Conservation (phyloP, 2,329 filamentous ascomycete species). For the Penicillium sumatraense region DNA sequence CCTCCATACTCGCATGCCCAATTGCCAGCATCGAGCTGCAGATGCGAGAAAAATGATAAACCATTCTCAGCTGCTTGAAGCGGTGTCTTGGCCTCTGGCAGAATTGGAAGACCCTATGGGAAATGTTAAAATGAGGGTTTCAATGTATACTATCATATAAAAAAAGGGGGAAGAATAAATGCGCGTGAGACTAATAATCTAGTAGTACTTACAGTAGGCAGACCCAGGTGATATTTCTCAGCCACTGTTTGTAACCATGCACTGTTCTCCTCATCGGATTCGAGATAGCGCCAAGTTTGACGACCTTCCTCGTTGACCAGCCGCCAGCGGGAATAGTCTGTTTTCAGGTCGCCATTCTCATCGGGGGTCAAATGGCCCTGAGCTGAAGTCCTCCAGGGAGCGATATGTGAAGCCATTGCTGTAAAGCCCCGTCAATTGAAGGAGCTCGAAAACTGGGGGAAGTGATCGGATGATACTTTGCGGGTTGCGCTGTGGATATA, state of each 20-base stretch:
- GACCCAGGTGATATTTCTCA: slow-evolving; percentile 86
- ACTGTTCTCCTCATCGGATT: slow-evolving; percentile 69
- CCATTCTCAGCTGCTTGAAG: slow-evolving; percentile 81
- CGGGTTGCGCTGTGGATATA: slow-evolving; percentile 16
- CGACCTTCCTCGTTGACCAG: slow-evolving; percentile 79
- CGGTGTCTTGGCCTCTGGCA: slow-evolving; percentile 72
- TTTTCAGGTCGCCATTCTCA: slow-evolving; percentile 56
- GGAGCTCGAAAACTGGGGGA: neutral
- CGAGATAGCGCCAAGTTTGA: slow-evolving; percentile 92
- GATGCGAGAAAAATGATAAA: slow-evolving; percentile 82
- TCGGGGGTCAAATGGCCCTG: slow-evolving; percentile 41
- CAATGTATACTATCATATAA: too few species aligned
- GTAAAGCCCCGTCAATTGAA: slow-evolving; percentile 5
- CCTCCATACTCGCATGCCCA: slow-evolving; percentile 99
- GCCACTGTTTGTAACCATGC: slow-evolving; percentile 84
- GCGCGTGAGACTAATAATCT: too few species aligned
- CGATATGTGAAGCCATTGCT: slow-evolving; percentile 36
- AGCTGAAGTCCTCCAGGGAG: slow-evolving; percentile 38
- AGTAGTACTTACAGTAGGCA: slow-evolving; percentile 68
- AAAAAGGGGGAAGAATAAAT: too few species aligned
- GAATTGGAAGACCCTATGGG: slow-evolving; percentile 70
- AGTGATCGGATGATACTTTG: neutral
- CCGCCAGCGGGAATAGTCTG: slow-evolving; percentile 83
- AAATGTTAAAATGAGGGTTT: slow-evolving; percentile 1
- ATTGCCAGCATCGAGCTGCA: slow-evolving; percentile 86